phyloP scores from a whole-genome alignment of 495 filamentous ascomycete genomes.

The Penicillium cinerascens region DNA sequence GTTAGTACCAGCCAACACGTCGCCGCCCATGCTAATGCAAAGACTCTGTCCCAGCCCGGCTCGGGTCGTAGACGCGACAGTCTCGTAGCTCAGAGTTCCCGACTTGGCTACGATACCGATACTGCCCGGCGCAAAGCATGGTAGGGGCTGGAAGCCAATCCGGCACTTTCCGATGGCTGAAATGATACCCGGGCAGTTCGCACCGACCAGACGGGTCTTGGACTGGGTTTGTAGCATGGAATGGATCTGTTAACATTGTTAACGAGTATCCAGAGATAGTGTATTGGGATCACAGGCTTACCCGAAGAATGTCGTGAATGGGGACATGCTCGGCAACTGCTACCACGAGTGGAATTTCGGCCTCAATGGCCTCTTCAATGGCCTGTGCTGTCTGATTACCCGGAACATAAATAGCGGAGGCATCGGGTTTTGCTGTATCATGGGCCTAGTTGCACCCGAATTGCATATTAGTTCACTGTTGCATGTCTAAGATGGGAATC shows the following conservation, averaged over 20 bases:
- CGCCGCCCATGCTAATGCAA: conserved; percentile 85
- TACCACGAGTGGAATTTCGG: conserved; percentile 81
- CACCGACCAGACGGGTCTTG: conserved; percentile 74
- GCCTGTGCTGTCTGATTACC: conserved; percentile 72
- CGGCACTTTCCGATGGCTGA: conserved; percentile 76
- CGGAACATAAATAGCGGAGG: conserved; percentile 82
- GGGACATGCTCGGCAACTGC: conserved; percentile 92
- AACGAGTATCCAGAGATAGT: neutral
- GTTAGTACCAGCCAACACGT: conserved; percentile 77
- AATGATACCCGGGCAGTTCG: conserved; percentile 87
- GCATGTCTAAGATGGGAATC: neutral
- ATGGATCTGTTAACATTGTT: conserved; percentile 53
- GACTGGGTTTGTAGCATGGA: conserved; percentile 78
- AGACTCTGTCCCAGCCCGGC: conserved; percentile 82
- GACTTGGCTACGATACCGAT: conserved; percentile 86
- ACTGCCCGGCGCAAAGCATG: conserved; percentile 68
- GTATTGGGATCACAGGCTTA: conserved; percentile 32
- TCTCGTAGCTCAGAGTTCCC: conserved; percentile 84
- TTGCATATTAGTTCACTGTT: neutral
- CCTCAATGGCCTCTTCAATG: conserved; percentile 86
- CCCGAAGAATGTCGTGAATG: conserved; percentile 77
- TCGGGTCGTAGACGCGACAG: conserved; percentile 77
- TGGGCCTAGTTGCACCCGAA: conserved; percentile 56
- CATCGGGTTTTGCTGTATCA: conserved; percentile 72
- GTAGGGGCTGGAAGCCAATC: conserved; percentile 82